Percentiles rank a stretch among this genome's conserved stretches.
phyloP scores from a whole-genome alignment of 208 protist species.

The Balamuthia mandrillaris region DNA sequence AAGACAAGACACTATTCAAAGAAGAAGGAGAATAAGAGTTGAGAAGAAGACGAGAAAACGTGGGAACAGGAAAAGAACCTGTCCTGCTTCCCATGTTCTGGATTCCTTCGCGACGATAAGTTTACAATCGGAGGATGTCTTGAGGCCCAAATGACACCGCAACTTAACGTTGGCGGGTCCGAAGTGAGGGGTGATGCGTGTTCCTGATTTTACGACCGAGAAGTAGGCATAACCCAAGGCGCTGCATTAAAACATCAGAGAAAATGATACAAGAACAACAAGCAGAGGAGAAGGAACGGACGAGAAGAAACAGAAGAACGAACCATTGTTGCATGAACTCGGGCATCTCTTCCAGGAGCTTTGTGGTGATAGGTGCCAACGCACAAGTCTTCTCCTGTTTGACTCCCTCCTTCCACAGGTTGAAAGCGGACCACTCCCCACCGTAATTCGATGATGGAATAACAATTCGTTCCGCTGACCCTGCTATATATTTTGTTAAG shows the following conservation, averaged over 20 bases:
- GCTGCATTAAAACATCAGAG: neutral
- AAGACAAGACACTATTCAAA: neutral
- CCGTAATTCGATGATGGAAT: neutral
- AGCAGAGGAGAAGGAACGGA: too few relatives aligned
- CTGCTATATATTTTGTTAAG: too few relatives aligned
- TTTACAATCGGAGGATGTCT: neutral
- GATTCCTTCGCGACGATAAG: neutral
- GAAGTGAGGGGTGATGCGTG: conserved; percentile 22
- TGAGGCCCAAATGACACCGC: conserved; percentile 25
- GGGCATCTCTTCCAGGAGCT: conserved; percentile 19
- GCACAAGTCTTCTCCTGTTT: conserved; percentile 27
- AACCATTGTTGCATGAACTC: neutral
- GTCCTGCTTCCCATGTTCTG: neutral
- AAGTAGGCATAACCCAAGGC: conserved; percentile 30
- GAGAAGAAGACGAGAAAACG: too few relatives aligned
- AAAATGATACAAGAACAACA: too few relatives aligned
- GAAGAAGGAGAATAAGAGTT: neutral
- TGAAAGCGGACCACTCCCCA: conserved; percentile 1
- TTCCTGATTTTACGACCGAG: conserved; percentile 19
- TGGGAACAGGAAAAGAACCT: too few relatives aligned
- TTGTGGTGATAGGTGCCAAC: neutral
- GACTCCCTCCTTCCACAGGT: conserved; percentile 7
- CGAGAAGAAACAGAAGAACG: neutral
- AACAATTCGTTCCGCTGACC: too few relatives aligned
- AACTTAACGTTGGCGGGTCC: conserved; percentile 37